Percentiles rank a stretch among this genome's conserved stretches.
These are phyloP conservation scores for Colletotrichum euphorbiae DNA, from an alignment of 2,329 filamentous ascomycete genomes.

Conservation along the genomic window DNA sequence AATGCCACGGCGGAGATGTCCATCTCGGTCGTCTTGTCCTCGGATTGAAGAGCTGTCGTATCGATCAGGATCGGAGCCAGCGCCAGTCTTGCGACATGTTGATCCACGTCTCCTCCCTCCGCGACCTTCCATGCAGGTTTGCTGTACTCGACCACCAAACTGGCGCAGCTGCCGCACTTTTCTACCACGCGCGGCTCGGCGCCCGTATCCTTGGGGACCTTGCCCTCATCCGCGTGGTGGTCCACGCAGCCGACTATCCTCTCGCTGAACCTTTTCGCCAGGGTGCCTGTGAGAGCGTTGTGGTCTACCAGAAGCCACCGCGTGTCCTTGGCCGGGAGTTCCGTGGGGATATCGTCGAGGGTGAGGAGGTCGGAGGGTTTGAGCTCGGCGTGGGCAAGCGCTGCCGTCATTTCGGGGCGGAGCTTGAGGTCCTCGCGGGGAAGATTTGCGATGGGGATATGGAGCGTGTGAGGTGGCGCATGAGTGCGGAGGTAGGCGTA, in stretches of 20 bases:
- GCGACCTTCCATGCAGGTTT: conserved; percentile 66
- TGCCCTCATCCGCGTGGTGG: conserved; percentile 80
- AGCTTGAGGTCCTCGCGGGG: conserved; percentile 74
- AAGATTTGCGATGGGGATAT: conserved; percentile 81
- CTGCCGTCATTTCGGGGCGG: conserved; percentile 77
- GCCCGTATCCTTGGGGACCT: conserved; percentile 58
- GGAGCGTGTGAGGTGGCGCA: conserved; percentile 63
- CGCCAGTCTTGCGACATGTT: conserved; percentile 73
- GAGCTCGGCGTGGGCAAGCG: conserved; percentile 72
- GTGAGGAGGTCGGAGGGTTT: conserved; percentile 72
- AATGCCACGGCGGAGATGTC: conserved; percentile 70
- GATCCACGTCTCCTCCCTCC: conserved; percentile 53
- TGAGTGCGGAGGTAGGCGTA: conserved; percentile 80
- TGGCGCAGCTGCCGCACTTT: conserved; percentile 78
- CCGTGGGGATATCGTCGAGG: conserved; percentile 59
- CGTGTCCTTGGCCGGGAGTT: conserved; percentile 65
- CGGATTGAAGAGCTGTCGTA: conserved; percentile 72
- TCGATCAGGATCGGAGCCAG: conserved; percentile 80
- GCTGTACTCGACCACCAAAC: conserved; percentile 73
- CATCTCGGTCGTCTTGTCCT: conserved; percentile 72
- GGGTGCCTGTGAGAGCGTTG: conserved; percentile 74
- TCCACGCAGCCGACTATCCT: conserved; percentile 77
- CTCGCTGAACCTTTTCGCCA: conserved; percentile 64
- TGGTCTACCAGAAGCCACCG: conserved; percentile 84
- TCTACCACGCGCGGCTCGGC: conserved; percentile 70